phyloP scores from a whole-genome alignment of 768 basidiomycete genomes.

The Coprinopsis marcescibilis region DNA sequence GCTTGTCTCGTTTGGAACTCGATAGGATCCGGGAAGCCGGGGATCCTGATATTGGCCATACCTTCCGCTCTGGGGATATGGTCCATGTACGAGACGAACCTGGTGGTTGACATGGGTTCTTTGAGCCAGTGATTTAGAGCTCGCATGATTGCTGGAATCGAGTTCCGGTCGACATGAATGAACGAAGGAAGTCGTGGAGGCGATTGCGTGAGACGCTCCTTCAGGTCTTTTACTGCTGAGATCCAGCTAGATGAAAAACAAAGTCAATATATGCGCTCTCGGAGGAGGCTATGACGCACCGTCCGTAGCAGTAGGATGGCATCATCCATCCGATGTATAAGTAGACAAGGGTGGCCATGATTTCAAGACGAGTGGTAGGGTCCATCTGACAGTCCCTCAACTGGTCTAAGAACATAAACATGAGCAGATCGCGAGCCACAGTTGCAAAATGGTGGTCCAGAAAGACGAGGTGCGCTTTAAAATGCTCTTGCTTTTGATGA shows the following conservation, averaged over 20 bases:
- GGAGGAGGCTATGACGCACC: background rate
- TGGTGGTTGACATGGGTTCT: background rate
- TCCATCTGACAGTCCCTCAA: slow-evolving; percentile 1
- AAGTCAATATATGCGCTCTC: background rate
- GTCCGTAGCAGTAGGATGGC: slow-evolving; percentile 5
- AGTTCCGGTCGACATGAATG: slow-evolving; percentile 1
- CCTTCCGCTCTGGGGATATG: slow-evolving; percentile 1
- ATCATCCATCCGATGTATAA: slow-evolving; percentile 1
- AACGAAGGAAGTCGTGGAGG: slow-evolving; percentile 4
- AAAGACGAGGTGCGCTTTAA: slow-evolving; percentile 19
- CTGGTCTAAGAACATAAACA: slow-evolving; percentile 19
- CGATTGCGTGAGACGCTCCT: background rate
- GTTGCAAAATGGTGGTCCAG: slow-evolving; percentile 21
- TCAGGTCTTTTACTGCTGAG: background rate
- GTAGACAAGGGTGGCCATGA: slow-evolving; percentile 3
- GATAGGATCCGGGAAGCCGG: slow-evolving; percentile 1
- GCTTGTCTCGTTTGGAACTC: background rate
- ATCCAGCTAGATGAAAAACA: background rate
- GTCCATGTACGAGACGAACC: slow-evolving; percentile 1
- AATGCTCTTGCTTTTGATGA: slow-evolving; percentile 11
- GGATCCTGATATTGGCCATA: background rate
- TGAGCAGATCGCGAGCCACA: slow-evolving; percentile 19
- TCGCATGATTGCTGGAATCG: background rate
- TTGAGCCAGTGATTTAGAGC: slow-evolving; percentile 6
- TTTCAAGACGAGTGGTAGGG: background rate